Evolutionary conservation across 176 grass and related monocot genomes (phyloP), one percentile per base, ranked within the genome.

Genomic region (Saccharum spontaneum): DNA sequence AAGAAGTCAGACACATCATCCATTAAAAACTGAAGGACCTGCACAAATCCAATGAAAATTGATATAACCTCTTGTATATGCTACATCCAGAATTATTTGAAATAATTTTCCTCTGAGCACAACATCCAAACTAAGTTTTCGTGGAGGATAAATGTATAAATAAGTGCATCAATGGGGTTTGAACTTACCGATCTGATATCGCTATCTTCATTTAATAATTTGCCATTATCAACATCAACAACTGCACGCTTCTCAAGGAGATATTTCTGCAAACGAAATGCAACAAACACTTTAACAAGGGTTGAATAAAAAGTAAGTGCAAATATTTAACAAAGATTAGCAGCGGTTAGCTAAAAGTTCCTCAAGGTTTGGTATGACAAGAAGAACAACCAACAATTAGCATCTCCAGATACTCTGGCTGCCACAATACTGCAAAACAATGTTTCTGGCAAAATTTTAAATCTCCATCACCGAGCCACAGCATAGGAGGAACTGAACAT

Each of bases 1-100:
- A 98, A 88, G 87, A 98, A 98, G 67, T 95, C 95, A 66, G 91
- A 93, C 36, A 98, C 87, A 59, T 98, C 95, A 93, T 98, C 95
- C 92, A 93, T 98, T 85, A 98, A 87, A 88, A 91, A 91, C 74
- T 98, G 95, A 90, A 98, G 72, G 60, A 98, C 91, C 95, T 95
- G 83, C 79, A 92, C 22, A 72, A 45, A 85, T 83, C 68, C 59
- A 71, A 73, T 12, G 67, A 68, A 86, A 71, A 18, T 8, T 54
- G 38, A 86, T 41, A 55, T 70, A 65, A 71, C 16, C 71, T 81
- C 28, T 37, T 78, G n/a, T 61, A 37, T 75, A 85, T 62, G 46
- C 48, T 80, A 63, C n/a, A 89, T 14, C 48, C 54, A 81, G 71
- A 69, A 85, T 69, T 31, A 75, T 89, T 80, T 54, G 30, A 46